Evolutionary conservation across 129 eudicot genomes (phyloP).

Genomic region (Centella asiatica): DNA sequence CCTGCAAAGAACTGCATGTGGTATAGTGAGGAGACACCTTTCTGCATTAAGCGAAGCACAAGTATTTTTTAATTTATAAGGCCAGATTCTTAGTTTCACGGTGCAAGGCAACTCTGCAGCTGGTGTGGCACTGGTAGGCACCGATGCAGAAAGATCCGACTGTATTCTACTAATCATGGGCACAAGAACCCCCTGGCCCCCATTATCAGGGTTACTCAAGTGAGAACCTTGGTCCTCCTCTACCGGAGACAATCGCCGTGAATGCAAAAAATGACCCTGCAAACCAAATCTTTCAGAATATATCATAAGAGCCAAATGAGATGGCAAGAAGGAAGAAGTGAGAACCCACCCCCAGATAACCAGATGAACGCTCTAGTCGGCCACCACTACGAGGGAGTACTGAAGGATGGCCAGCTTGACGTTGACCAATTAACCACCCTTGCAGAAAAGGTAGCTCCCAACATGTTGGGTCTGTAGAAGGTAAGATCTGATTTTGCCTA

Average conservation of each 20-base stretch:
- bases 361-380: slow-evolving; percentile 26
- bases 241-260: slow-evolving; percentile 9
- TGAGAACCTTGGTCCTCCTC: slow-evolving; percentile 16
- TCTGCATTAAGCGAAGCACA: slow-evolving; percentile 41
- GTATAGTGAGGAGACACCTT: slow-evolving; percentile 47
- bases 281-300: slow-evolving; percentile 18
- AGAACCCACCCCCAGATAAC: slow-evolving; percentile 11
- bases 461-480: slow-evolving; percentile 42
- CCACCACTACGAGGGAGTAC: slow-evolving; percentile 27
- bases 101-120: slow-evolving; percentile 79
- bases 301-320: slow-evolving; percentile 11
- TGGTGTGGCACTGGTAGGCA: slow-evolving; percentile 47
- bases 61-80: slow-evolving; percentile 45
- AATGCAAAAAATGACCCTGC: slow-evolving; percentile 19
- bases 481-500: slow-evolving; percentile 23
- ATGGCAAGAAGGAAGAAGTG: slow-evolving; percentile 13
- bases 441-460: slow-evolving; percentile 68
- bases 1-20: slow-evolving; percentile 81
- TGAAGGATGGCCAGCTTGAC: slow-evolving; percentile 42
- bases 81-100: slow-evolving; percentile 64
- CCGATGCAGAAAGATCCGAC: slow-evolving; percentile 53
- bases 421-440: slow-evolving; percentile 73
- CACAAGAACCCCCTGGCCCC: slow-evolving; percentile 21
- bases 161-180: slow-evolving; percentile 49
- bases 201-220: slow-evolving; percentile 20